Evolutionary conservation across 176 grass and related monocot species (phyloP).

Genomic region (Triticum urartu): DNA sequence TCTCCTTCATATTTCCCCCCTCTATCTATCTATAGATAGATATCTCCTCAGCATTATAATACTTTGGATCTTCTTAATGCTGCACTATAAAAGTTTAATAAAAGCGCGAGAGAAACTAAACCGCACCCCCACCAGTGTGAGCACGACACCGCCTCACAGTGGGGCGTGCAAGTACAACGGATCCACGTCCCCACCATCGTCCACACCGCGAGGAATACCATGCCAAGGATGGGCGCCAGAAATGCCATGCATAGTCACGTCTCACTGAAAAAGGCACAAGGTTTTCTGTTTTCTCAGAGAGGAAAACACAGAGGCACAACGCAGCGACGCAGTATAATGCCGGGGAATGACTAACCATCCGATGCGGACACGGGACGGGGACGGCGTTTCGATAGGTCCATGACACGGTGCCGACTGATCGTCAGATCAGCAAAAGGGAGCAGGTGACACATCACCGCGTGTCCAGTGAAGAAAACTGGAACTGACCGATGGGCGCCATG

Average conservation of each 20-base stretch:
- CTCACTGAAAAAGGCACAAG: neutral
- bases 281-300: too few relatives aligned
- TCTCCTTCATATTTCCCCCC: too few relatives aligned
- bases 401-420: constrained; percentile 20
- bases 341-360: neutral
- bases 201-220: neutral
- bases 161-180: constrained; percentile 18
- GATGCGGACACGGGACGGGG: too few relatives aligned
- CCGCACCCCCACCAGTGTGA: neutral
- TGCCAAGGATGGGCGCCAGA: constrained; percentile 9
- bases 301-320: neutral
- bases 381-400: neutral
- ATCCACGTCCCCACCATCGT: constrained; percentile 19
- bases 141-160: neutral
- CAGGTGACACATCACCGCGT: too few relatives aligned
- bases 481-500: neutral
- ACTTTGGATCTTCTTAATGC: too few relatives aligned
- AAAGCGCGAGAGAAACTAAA: too few relatives aligned
- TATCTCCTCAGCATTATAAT: too few relatives aligned
- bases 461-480: neutral
- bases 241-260: constrained; percentile 23
- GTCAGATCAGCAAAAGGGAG: neutral
- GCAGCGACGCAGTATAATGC: neutral
- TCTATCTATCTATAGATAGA: too few relatives aligned
- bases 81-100: too few relatives aligned